phyloP scores from a whole-genome alignment of 2,329 filamentous ascomycete species.

The Penicillium sp. region DNA sequence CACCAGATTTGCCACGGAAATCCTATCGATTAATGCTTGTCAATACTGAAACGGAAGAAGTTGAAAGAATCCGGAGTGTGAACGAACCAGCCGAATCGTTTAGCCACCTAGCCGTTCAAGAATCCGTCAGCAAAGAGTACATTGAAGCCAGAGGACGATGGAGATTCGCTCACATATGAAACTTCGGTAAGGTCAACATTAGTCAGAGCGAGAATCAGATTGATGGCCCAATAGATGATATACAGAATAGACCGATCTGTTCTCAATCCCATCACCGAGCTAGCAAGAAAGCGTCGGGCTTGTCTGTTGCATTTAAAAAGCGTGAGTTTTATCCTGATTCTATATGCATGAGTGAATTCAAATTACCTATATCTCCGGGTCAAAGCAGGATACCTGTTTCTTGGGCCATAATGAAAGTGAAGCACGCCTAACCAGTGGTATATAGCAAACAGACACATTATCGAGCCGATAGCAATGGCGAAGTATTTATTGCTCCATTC shows the following conservation, averaged over 20 bases:
- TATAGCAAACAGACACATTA: constrained; percentile 12
- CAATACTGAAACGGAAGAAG: not conserved
- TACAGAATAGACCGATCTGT: constrained; percentile 9
- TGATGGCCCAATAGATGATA: constrained; percentile 10
- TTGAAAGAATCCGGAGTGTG: not conserved
- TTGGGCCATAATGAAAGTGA: constrained; percentile 1
- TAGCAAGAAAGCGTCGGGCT: not conserved
- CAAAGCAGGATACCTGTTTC: not conserved
- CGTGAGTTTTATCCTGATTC: not conserved
- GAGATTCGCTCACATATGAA: not conserved
- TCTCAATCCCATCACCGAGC: not conserved
- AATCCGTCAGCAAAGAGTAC: not conserved
- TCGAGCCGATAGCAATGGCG: constrained; percentile 14
- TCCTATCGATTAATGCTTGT: constrained; percentile 3
- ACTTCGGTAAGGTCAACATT: constrained; percentile 1
- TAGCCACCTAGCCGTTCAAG: not conserved
- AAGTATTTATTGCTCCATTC: constrained; percentile 17
- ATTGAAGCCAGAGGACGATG: not conserved
- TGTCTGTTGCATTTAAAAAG: not conserved
- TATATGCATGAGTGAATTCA: too few species aligned
- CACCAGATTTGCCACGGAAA: constrained; percentile 13
- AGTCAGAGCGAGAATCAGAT: constrained; percentile 6
- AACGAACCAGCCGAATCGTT: constrained; percentile 12
- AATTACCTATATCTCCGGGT: not conserved
- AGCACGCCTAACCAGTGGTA: constrained; percentile 12